A percentile compares a stretch with the other conserved stretches of the same genome.
phyloP scores from a whole-genome alignment of 2,329 filamentous ascomycete species.

The Diaporthe aspalathi region DNA sequence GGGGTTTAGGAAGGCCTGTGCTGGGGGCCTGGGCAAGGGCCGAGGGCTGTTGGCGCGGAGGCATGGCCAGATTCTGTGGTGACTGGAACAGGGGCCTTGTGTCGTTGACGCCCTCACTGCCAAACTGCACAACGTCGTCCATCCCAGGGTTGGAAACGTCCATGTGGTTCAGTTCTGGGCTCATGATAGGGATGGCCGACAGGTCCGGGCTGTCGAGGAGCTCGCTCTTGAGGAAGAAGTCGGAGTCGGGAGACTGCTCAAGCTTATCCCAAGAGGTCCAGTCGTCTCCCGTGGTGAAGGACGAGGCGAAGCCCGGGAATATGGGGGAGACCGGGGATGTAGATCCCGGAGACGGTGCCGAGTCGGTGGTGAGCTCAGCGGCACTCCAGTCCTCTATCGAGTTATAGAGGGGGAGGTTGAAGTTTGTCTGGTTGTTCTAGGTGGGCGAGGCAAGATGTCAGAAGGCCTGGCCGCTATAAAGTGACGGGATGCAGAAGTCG shows the following conservation, averaged over 20 bases:
- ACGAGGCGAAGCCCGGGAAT: constrained; percentile 47
- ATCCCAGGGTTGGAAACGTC: constrained; percentile 44
- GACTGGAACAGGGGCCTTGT: constrained; percentile 45
- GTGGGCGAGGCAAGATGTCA: neutral
- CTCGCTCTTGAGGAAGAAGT: constrained; percentile 49
- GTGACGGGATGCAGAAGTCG: neutral
- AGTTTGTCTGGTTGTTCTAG: constrained; percentile 30
- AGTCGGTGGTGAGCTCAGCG: constrained; percentile 51
- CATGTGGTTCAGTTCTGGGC: constrained; percentile 51
- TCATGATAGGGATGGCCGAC: constrained; percentile 44
- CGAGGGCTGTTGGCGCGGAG: constrained; percentile 27
- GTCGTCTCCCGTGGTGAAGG: constrained; percentile 46
- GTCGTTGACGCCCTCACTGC: constrained; percentile 43
- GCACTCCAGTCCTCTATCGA: constrained; percentile 46
- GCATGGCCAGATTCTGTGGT: constrained; percentile 39
- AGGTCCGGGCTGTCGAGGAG: constrained; percentile 47
- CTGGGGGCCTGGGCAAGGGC: constrained; percentile 23
- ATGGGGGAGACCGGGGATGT: constrained; percentile 47
- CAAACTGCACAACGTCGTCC: constrained; percentile 43
- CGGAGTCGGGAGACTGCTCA: constrained; percentile 46
- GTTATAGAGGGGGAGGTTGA: constrained; percentile 41
- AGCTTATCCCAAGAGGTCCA: constrained; percentile 48
- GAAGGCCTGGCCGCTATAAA: neutral
- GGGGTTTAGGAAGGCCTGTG: constrained; percentile 22
- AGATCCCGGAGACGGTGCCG: constrained; percentile 49